Conservation (phyloP, 2,329 filamentous ascomycete species). For the Hortaea werneckii region DNA sequence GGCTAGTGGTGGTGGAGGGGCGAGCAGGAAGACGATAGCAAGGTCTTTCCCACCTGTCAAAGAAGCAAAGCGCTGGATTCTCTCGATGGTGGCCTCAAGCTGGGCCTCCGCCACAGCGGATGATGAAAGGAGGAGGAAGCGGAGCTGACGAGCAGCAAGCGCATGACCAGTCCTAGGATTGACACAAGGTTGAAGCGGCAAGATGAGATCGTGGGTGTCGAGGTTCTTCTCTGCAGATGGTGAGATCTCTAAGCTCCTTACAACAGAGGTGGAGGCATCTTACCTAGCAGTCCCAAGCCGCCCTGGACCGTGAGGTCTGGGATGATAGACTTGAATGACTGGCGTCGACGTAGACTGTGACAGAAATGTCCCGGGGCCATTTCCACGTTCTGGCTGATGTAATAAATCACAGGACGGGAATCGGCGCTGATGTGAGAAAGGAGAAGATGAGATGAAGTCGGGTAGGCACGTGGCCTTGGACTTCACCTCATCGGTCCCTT, state of each 20-base stretch:
- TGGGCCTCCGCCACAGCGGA: constrained; percentile 9
- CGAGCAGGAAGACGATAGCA: constrained; percentile 24
- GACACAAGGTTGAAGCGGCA: constrained; percentile 11
- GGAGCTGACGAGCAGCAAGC: constrained; percentile 10
- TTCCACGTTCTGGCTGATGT: too few species aligned
- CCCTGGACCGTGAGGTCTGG: constrained; percentile 18
- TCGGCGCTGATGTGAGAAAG: too few species aligned
- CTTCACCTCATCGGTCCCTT: too few species aligned
- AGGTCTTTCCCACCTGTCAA: constrained; percentile 20
- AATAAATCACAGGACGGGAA: too few species aligned
- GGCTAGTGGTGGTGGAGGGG: constrained; percentile 1
- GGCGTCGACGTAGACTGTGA: constrained; percentile 29
- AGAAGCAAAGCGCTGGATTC: constrained; percentile 22
- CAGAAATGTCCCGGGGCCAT: constrained; percentile 22
- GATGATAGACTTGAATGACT: constrained; percentile 29
- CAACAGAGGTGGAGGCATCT: too few species aligned
- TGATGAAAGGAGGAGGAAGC: constrained; percentile 24
- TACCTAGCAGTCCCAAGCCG: constrained; percentile 24
- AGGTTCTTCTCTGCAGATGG: constrained; percentile 20
- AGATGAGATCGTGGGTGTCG: constrained; percentile 28
- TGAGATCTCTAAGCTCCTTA: background rate
- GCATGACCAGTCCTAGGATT: constrained; percentile 5
- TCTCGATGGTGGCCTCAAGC: constrained; percentile 15
- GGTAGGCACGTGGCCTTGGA: too few species aligned
- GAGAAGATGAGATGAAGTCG: too few species aligned